These are phyloP conservation scores for Diplodia intermedia DNA, from an alignment of 2,329 filamentous ascomycete species.

Conservation along the genomic window DNA sequence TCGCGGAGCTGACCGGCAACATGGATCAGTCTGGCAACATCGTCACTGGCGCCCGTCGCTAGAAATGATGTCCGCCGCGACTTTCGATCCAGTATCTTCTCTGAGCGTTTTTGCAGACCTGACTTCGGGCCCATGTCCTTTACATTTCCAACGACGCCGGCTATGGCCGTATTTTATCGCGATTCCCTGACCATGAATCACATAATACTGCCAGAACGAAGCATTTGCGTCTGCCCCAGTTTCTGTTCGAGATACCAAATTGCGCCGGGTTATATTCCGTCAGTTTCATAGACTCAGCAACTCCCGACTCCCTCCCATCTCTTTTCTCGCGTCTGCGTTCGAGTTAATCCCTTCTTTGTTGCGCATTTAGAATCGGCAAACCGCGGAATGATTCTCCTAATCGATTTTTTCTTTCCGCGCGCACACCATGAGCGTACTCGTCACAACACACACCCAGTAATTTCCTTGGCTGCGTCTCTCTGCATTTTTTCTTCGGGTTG, in stretches of 20 bases:
- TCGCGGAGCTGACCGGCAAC: conserved; percentile 89
- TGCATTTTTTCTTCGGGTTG: conserved; percentile 1
- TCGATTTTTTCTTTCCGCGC: conserved; percentile 1
- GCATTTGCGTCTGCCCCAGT: neutral
- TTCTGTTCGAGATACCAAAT: conserved; percentile 26
- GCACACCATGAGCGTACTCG: neutral
- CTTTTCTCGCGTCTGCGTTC: conserved; percentile 4
- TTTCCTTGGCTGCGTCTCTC: conserved; percentile 11
- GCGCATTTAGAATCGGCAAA: conserved; percentile 8
- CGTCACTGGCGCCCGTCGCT: conserved; percentile 28
- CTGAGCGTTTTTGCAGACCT: conserved; percentile 10
- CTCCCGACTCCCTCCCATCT: conserved; percentile 5
- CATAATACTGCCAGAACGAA: neutral
- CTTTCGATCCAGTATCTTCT: neutral
- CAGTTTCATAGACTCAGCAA: neutral
- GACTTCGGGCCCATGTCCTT: conserved; percentile 6
- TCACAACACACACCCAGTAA: conserved; percentile 1
- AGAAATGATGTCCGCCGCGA: conserved; percentile 1
- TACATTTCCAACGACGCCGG: conserved; percentile 1
- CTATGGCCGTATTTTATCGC: neutral
- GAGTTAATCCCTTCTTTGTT: neutral
- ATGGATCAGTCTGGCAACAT: conserved; percentile 57
- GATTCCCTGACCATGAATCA: neutral
- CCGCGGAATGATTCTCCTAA: neutral
- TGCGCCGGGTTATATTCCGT: conserved; percentile 6